Evolutionary conservation across 768 basidiomycete species (phyloP), one percentile per base, ranked within the genome.

Genomic region (Tylopilus cervinicoccineus): DNA sequence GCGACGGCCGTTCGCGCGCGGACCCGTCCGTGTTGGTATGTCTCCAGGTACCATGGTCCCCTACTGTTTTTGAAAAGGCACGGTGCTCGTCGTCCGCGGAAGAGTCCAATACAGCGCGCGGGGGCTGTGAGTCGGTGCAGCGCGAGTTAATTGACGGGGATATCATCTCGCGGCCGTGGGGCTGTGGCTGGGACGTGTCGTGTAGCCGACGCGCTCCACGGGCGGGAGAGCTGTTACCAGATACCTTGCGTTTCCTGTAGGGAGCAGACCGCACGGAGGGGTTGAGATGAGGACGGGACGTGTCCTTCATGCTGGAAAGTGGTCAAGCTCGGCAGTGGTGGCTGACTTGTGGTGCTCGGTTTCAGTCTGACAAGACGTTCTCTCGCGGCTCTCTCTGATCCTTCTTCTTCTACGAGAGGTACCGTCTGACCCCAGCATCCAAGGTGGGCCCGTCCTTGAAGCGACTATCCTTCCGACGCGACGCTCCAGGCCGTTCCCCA

Each of bases 251-350:
- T 47, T 50, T 63, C 37, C 43, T 57, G 54, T 64, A 62, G 1
- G 59, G 62, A 20, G 33, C 52, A 16, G 54, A 3, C 13, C 48
- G 53, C 23, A 38, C 37, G 43, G 57, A 37, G 2, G 38, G 22
- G 19, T 29, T 16, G 7, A 54, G 50, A 33, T 42, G 53, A 42
- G 51, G 52, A 54, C 57, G 59, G 17, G 56, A 45, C 14, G 47
- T 43, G 60, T 54, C 61, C 57, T 57, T 63, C 61, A 64, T 63
- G 60, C 29, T 48, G 42, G 48, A 23, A 31, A 37, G 43, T 24
- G 9, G 40, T 23, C 51, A 60, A 48, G 45, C 36, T 24, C 14
- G 43, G 27, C 6, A 26, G 24, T 6, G 16, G 57, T 51, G 60
- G 60, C 51, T 56, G 51, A 56, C 60, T 29, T 17, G 38, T 29